phyloP scores from a whole-genome alignment of 2,329 filamentous ascomycete species.

The Claviceps citrina region DNA sequence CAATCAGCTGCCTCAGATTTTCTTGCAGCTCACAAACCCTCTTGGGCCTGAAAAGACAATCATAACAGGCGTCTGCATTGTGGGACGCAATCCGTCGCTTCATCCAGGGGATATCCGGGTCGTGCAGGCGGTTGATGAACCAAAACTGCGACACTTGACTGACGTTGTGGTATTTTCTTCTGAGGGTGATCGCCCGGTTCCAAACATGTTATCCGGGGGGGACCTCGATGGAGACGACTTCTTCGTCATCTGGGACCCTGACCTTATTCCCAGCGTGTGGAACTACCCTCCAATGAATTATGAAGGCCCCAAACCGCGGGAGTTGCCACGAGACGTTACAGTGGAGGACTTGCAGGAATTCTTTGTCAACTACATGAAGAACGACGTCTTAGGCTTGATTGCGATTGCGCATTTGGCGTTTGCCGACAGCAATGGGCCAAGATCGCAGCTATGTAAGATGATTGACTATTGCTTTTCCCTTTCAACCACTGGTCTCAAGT shows the following conservation, averaged over 20 bases:
- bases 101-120: slow-evolving; percentile 86
- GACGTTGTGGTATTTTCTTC: slow-evolving; percentile 82
- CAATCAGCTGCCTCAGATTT: slow-evolving; percentile 63
- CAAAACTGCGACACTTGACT: slow-evolving; percentile 57
- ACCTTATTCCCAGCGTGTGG: slow-evolving; percentile 54
- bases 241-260: slow-evolving; percentile 77
- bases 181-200: slow-evolving; percentile 66
- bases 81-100: slow-evolving; percentile 85
- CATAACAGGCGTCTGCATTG: slow-evolving; percentile 61
- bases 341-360: slow-evolving; percentile 65
- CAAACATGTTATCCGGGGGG: slow-evolving; percentile 90
- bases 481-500: not conserved
- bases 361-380: slow-evolving; percentile 87
- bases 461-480: not conserved
- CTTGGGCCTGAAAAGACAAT: slow-evolving; percentile 39
- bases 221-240: slow-evolving; percentile 95
- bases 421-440: slow-evolving; percentile 56
- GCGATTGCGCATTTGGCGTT: slow-evolving; percentile 68
- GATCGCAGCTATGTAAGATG: slow-evolving; percentile 47
- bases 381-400: slow-evolving; percentile 65
- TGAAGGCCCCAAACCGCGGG: slow-evolving; percentile 37
- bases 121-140: slow-evolving; percentile 65
- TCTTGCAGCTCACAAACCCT: slow-evolving; percentile 59
- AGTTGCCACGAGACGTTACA: slow-evolving; percentile 46
- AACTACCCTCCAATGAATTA: slow-evolving; percentile 70